Base-by-base conservation (phyloP, 805 yeast species). In the Myxozyma neglecta region DNA sequence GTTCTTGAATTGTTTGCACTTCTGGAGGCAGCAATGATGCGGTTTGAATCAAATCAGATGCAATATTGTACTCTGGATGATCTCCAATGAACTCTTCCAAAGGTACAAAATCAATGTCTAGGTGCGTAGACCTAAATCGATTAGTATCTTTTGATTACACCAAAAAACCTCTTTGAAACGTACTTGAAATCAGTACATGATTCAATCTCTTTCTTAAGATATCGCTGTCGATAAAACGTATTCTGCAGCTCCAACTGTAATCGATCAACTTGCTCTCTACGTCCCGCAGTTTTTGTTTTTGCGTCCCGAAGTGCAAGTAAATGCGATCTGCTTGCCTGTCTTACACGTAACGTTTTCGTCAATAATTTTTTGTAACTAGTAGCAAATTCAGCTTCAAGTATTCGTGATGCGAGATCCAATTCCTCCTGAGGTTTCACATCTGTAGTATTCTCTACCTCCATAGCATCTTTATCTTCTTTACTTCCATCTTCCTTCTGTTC, bases 171-270 rank as follows among this genome's bases (percentile, higher is more conserved):
- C 29, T 13, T 35, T 42, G 7, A 53, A 8, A 54, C 65, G 3
- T 44, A 62, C 66, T 51, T 57, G 42, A 64, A 64, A 7, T 60
- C 65, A 7, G 40, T 39, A 53, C 66, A 64, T n/a, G 29, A 10
- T 10, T 43, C 63, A 39, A 64, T 64, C 24, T 64, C 67, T n/a
- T 44, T 45, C 43, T 48, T 57, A 35, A 64, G 34, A 32, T 53
- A 57, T 14, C 65, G 55, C 44, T 57, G 66, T 49, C 65, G 47
- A 48, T 64, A 64, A 16, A 49, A 39, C 37, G 54, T 20, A 18
- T 64, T 64, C 20, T 64, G 63, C 32, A 60, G 53, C 50, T 61
- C 65, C 16, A 61, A 52, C 36, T 64, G 63, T 34, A 64, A 40
- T 32, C 56, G 20, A 43, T 64, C 67, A 11, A 57, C 54, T n/a